Percentiles rank a stretch among this genome's conserved stretches.
phyloP scores from a whole-genome alignment of 208 protist genomes.

The Acanthamoeba triangularis region DNA sequence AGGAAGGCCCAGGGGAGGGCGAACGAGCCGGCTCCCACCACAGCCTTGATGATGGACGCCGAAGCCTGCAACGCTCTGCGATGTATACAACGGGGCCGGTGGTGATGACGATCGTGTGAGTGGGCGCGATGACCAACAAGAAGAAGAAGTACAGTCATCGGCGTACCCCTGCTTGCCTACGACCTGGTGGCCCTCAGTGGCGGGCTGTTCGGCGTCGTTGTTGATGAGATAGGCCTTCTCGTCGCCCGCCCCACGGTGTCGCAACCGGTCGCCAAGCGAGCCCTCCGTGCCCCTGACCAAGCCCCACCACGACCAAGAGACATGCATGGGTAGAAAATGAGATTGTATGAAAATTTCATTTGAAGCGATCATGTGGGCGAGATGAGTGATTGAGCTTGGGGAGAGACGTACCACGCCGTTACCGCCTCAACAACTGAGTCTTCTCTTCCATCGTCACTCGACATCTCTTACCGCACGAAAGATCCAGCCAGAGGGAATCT shows the following conservation, averaged over 20 bases:
- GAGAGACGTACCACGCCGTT: not conserved
- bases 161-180: conserved; percentile 32
- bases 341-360: too few species aligned
- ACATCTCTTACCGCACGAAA: too few species aligned
- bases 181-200: not conserved
- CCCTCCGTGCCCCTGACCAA: not conserved
- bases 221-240: conserved; percentile 9
- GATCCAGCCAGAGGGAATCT: too few species aligned
- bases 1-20: conserved; percentile 75
- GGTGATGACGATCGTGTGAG: not conserved
- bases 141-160: not conserved
- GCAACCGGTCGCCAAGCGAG: not conserved
- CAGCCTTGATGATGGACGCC: conserved; percentile 76
- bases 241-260: not conserved
- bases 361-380: too few species aligned
- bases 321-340: too few species aligned
- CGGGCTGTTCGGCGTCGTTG: not conserved
- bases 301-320: not conserved
- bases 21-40: conserved; percentile 80
- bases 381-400: not conserved
- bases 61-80: conserved; percentile 48
- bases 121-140: not conserved
- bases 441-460: not conserved
- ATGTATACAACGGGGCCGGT: not conserved
- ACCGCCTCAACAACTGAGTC: not conserved